phyloP scores from a whole-genome alignment of 2,329 filamentous ascomycete species.

The Rhynchosporium graminicola region DNA sequence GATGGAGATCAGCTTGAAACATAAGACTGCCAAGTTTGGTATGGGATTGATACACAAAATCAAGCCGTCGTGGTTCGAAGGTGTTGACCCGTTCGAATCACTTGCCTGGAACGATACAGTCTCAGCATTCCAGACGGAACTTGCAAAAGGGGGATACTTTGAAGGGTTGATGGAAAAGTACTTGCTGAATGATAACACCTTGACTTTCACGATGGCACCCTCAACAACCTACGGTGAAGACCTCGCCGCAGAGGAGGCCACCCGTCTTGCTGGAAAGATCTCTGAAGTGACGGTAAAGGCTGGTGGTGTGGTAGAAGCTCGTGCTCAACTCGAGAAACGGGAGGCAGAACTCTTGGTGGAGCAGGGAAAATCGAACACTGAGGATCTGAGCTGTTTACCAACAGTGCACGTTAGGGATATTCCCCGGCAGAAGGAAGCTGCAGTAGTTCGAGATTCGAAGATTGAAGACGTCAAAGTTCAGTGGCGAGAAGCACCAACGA shows the following conservation, averaged over 20 bases:
- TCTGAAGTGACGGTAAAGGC: constrained; percentile 66
- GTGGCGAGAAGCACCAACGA: constrained; percentile 91
- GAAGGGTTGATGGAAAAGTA: constrained; percentile 88
- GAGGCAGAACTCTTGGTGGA: constrained; percentile 80
- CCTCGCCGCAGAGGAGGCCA: constrained; percentile 73
- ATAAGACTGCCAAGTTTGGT: constrained; percentile 95
- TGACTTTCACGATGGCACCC: constrained; percentile 94
- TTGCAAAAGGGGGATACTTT: constrained; percentile 76
- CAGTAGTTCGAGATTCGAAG: constrained; percentile 62
- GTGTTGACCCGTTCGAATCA: constrained; percentile 86
- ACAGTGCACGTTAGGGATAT: constrained; percentile 90
- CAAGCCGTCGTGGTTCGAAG: constrained; percentile 93
- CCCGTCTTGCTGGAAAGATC: constrained; percentile 74
- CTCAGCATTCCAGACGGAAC: constrained; percentile 74
- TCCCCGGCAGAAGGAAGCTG: constrained; percentile 68
- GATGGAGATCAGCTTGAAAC: constrained; percentile 87
- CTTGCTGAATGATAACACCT: constrained; percentile 78
- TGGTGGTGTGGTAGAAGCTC: constrained; percentile 70
- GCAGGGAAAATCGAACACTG: constrained; percentile 79
- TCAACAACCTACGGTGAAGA: constrained; percentile 73
- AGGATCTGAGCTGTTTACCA: constrained; percentile 85
- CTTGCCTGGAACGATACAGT: constrained; percentile 92
- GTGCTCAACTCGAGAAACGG: constrained; percentile 69
- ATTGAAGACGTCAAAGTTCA: constrained; percentile 70
- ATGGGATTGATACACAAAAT: constrained; percentile 87